Evolutionary conservation across 306 rosid species (phyloP).

Genomic region (Prosopis cineraria): DNA sequence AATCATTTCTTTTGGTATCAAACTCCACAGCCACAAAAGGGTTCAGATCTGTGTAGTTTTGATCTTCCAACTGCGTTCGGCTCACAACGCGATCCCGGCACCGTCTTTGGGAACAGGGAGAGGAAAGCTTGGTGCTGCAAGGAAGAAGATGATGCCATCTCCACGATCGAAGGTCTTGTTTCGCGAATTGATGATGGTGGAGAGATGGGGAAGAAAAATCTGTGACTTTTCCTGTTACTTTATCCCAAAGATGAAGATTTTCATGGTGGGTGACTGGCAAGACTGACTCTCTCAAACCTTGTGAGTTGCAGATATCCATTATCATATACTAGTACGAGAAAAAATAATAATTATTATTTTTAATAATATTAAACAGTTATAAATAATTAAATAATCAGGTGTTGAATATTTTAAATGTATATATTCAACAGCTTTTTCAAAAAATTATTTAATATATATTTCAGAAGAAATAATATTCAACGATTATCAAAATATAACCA

Average conservation of each 20-base stretch:
- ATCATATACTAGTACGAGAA: too few relatives aligned
- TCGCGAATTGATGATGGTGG: slow-evolving; percentile 45
- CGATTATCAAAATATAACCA: too few relatives aligned
- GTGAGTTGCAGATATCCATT: slow-evolving; percentile 33
- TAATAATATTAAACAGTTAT: too few relatives aligned
- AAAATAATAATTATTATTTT: too few relatives aligned
- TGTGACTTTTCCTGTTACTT: slow-evolving; percentile 4
- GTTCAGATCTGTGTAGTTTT: not conserved
- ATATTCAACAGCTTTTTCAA: too few relatives aligned
- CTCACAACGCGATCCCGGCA: slow-evolving; percentile 31
- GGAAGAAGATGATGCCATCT: slow-evolving; percentile 56
- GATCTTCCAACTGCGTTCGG: not conserved
- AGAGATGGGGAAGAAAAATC: slow-evolving; percentile 46
- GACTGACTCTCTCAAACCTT: slow-evolving; percentile 3
- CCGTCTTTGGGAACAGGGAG: slow-evolving; percentile 38
- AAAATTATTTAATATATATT: too few relatives aligned
- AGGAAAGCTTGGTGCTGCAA: slow-evolving; percentile 40
- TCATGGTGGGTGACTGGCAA: slow-evolving; percentile 31
- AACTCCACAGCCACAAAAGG: slow-evolving; percentile 61
- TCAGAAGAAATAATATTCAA: too few relatives aligned
- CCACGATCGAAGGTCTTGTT: not conserved
- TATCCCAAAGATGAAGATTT: slow-evolving; percentile 40
- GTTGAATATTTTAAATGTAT: too few relatives aligned
- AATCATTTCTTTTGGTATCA: slow-evolving; percentile 41
- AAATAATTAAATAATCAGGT: too few relatives aligned